Evolutionary conservation across 1,139 yeast genomes (phyloP), one percentile per base, ranked within the genome.

Genomic region (Zygoascus hellenicus): DNA sequence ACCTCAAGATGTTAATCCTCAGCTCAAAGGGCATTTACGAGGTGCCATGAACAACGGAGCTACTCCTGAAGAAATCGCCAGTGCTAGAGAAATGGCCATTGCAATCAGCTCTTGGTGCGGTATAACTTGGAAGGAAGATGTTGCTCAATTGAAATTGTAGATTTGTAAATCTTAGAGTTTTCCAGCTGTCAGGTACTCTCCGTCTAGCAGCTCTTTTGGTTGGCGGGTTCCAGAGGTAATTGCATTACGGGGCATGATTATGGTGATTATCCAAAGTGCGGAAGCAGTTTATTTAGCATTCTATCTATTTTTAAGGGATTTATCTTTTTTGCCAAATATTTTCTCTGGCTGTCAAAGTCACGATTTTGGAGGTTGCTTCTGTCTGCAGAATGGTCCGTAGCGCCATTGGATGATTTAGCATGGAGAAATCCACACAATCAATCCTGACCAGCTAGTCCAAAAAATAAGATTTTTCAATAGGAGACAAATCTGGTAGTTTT

Each of bases 1-100:
- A 11, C 97, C 97, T 0, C 96, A 87, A 62, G 95, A 89, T 63
- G 96, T 89, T n/a, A 87, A 85, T 56, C 96, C 96, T 0, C 96
- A 89, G 60, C 72, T 89, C 54, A 87, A 87, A 66, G 97, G 97
- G 0, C 97, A 89, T 62, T 72, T 89, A 52, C 78, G 75, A 60
- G 97, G 97, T 0, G 96, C 96, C 0, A 51, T 81, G 47, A 88
- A 88, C 59, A 77, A 81, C 36, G 96, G 96, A 0, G 86, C 86
- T 9, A 71, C 85, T 2, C 62, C 64, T 39, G 85, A 81, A 44
- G 86, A 84, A 53, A 71, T 88, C 43, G 71, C 71, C 48, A 79
- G 78, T 5, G 75, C 80, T 16, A 71, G 95, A 48, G 69, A 67
- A 15, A 60, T 89, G 69, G 81, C 86, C 6, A 75, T 87, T 49